Evolutionary conservation across 2,329 filamentous ascomycete species (phyloP).

Genomic region (Calonectria crousiana): DNA sequence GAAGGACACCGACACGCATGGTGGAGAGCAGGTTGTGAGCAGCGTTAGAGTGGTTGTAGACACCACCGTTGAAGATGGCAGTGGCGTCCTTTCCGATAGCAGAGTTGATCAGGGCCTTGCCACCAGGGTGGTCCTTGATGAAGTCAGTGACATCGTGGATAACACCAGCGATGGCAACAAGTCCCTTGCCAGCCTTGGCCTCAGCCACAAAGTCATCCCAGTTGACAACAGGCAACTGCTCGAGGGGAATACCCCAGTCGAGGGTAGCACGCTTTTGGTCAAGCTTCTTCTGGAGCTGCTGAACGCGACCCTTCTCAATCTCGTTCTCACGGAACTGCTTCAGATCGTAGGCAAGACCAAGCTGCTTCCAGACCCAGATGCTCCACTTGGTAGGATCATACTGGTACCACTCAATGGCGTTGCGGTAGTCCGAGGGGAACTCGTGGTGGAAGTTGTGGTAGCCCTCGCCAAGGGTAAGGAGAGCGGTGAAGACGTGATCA

Average conservation of each 20-base stretch:
- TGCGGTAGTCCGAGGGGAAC: conserved; percentile 93
- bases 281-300: conserved; percentile 93
- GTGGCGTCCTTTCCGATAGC: conserved; percentile 90
- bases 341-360: conserved; percentile 86
- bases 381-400: conserved; percentile 94
- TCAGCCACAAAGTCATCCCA: conserved; percentile 89
- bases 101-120: conserved; percentile 85
- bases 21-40: conserved; percentile 90
- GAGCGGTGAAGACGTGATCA: conserved; percentile 87
- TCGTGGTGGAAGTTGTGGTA: conserved; percentile 98
- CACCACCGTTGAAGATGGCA: conserved; percentile 91
- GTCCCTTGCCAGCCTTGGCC: conserved; percentile 79
- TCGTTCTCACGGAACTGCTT: conserved; percentile 94
- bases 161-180: conserved; percentile 84
- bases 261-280: conserved; percentile 86
- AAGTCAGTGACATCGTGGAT: conserved; percentile 88
- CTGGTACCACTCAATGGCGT: conserved; percentile 90
- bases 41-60: conserved; percentile 91
- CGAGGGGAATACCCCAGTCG: conserved; percentile 88
- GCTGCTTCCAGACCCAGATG: conserved; percentile 86
- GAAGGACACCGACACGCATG: conserved; percentile 89
- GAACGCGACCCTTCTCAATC: conserved; percentile 90
- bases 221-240: conserved; percentile 86
- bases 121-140: conserved; percentile 91
- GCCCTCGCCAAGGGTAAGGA: conserved; percentile 87